Evolutionary conservation across 148 eudicot genomes (phyloP).

Genomic region (Spergularia marina): DNA sequence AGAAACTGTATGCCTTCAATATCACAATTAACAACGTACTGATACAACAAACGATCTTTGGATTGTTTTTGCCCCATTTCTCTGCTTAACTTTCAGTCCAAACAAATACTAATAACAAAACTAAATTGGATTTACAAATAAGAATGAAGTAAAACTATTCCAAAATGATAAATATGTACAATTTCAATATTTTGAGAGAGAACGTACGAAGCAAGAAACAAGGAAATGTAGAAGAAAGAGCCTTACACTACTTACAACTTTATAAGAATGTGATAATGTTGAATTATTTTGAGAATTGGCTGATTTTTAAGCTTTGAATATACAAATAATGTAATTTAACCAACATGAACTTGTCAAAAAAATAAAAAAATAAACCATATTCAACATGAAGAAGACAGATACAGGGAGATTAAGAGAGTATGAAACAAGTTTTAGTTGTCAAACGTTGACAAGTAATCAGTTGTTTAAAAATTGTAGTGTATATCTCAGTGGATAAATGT

Average conservation of each 20-base stretch:
- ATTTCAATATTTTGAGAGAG: neutral
- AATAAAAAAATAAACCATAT: neutral
- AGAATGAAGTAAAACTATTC: neutral
- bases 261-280: neutral
- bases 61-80: slow-evolving; percentile 64
- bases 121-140: neutral
- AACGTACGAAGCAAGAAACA: neutral
- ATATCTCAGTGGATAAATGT: neutral
- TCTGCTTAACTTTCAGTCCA: neutral
- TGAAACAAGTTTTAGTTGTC: slow-evolving; percentile 1
- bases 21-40: slow-evolving; percentile 36
- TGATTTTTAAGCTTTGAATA: slow-evolving; percentile 6
- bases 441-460: slow-evolving; percentile 11
- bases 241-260: neutral
- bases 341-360: neutral
- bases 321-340: neutral
- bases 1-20: slow-evolving; percentile 43
- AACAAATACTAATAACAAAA: neutral
- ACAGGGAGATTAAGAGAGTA: too few relatives aligned
- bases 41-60: slow-evolving; percentile 39
- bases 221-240: neutral
- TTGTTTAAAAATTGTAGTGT: neutral
- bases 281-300: neutral
- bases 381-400: too few relatives aligned
- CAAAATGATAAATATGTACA: neutral